A percentile compares a stretch with the other conserved stretches of the same genome.
phyloP scores from a whole-genome alignment of 306 rosid genomes.

The Quercus aquifolioides region DNA sequence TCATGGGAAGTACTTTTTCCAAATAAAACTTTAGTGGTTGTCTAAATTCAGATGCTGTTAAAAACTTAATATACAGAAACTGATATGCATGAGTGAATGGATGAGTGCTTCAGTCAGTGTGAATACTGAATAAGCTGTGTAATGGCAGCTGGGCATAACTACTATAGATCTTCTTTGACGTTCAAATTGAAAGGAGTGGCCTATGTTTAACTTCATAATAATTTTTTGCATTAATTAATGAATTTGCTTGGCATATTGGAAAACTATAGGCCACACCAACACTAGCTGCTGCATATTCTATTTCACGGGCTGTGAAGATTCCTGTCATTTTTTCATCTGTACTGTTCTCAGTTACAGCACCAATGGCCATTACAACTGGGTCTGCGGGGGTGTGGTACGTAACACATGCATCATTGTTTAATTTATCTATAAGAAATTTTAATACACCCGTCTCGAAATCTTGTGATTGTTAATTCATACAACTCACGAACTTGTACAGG shows the following conservation, averaged over 20 bases:
- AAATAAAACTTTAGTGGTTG: background rate
- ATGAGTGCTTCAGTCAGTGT: background rate
- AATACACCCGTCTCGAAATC: background rate
- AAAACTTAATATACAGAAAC: background rate
- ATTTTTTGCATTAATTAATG: background rate
- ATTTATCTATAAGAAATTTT: background rate
- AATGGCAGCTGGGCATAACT: background rate
- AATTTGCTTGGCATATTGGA: conserved; percentile 11
- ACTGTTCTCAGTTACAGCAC: conserved; percentile 73
- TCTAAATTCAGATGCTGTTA: background rate
- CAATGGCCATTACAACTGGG: conserved; percentile 93
- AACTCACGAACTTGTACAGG: too few species aligned
- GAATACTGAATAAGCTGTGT: background rate
- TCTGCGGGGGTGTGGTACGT: conserved; percentile 85
- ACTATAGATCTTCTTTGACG: background rate
- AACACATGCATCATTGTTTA: background rate
- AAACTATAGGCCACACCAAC: conserved; percentile 76
- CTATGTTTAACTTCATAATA: background rate
- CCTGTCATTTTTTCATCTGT: conserved; percentile 70
- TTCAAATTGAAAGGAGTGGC: background rate
- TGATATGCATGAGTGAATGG: background rate
- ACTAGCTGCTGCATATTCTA: conserved; percentile 85
- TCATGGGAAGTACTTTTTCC: background rate
- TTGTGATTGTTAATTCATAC: too few species aligned
- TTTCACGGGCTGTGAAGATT: conserved; percentile 71